phyloP scores from a whole-genome alignment of 1,139 yeast genomes.

The Geotrichum australiense region DNA sequence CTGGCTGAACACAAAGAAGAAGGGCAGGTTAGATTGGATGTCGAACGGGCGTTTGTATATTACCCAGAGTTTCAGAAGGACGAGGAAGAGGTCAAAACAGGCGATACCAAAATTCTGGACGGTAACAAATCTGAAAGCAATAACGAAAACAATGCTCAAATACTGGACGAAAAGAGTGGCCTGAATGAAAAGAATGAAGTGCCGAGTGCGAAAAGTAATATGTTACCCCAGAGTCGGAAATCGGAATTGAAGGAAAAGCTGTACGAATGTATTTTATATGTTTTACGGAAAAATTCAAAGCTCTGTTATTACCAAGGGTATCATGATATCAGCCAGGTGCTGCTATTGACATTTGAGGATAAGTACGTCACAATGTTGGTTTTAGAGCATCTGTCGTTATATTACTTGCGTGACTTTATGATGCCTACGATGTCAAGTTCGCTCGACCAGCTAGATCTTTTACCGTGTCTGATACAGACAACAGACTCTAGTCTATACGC shows the following conservation, averaged over 20 bases:
- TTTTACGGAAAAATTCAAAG: conserved; percentile 54
- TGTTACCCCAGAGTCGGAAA: too few relatives aligned
- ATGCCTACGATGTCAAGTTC: conserved; percentile 61
- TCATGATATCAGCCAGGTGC: conserved; percentile 75
- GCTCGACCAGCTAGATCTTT: conserved; percentile 53
- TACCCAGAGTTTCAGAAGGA: conserved; percentile 23
- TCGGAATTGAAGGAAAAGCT: conserved; percentile 37
- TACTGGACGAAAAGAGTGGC: conserved; percentile 20
- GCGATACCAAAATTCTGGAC: too few relatives aligned
- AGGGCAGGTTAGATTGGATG: conserved; percentile 71
- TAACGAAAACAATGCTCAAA: too few relatives aligned
- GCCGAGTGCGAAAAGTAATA: too few relatives aligned
- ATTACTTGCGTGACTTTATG: conserved; percentile 80
- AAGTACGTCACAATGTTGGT: conserved; percentile 34
- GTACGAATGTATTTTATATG: conserved; percentile 43
- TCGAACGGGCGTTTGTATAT: conserved; percentile 55
- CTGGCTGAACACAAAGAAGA: conserved; percentile 58
- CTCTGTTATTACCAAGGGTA: conserved; percentile 85
- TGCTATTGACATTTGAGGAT: conserved; percentile 52
- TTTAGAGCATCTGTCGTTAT: conserved; percentile 52
- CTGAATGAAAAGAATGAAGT: conserved; percentile 9
- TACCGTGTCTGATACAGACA: conserved; percentile 52
- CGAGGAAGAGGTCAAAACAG: too few relatives aligned
- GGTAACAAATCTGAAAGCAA: too few relatives aligned
- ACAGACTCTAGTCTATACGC: conserved; percentile 49